phyloP scores from a whole-genome alignment of 2,329 filamentous ascomycete species.

The Mycocentrospora acerina region DNA sequence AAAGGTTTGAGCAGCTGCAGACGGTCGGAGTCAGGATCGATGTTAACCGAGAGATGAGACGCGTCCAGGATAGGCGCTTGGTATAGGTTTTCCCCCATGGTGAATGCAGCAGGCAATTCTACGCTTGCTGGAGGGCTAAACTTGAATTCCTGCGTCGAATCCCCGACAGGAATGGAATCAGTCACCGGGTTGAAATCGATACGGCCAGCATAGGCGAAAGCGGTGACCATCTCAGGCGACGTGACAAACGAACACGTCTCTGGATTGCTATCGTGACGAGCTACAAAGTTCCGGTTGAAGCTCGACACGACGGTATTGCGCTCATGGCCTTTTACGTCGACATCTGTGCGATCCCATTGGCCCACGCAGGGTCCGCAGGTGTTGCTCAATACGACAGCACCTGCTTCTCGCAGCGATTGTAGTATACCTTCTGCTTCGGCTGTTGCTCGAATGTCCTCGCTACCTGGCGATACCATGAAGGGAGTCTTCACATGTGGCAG shows the following conservation, averaged over 20 bases:
- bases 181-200: slow-evolving; percentile 31
- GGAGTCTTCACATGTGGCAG: slow-evolving; percentile 29
- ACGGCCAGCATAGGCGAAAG: slow-evolving; percentile 23
- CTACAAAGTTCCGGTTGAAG: slow-evolving; percentile 44
- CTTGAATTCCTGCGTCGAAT: slow-evolving; percentile 15
- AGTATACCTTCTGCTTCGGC: slow-evolving; percentile 33
- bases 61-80: slow-evolving; percentile 24
- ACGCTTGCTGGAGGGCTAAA: slow-evolving; percentile 29
- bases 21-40: slow-evolving; percentile 32
- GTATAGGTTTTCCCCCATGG: slow-evolving; percentile 24
- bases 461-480: slow-evolving; percentile 38
- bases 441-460: slow-evolving; percentile 39
- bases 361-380: slow-evolving; percentile 42
- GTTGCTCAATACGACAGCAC: slow-evolving; percentile 35
- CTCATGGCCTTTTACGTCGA: slow-evolving; percentile 24
- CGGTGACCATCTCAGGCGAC: slow-evolving; percentile 51
- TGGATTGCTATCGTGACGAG: slow-evolving; percentile 43
- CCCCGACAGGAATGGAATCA: slow-evolving; percentile 20
- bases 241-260: slow-evolving; percentile 54
- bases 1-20: slow-evolving; percentile 19
- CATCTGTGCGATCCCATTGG: slow-evolving; percentile 40
- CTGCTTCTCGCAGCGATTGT: slow-evolving; percentile 28
- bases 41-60: slow-evolving; percentile 20
- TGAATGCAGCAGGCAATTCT: slow-evolving; percentile 29
- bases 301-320: slow-evolving; percentile 39